These are phyloP conservation scores for Ustilago xerochloae DNA, from an alignment of 1,284 basidiomycete species.

Conservation along the genomic window DNA sequence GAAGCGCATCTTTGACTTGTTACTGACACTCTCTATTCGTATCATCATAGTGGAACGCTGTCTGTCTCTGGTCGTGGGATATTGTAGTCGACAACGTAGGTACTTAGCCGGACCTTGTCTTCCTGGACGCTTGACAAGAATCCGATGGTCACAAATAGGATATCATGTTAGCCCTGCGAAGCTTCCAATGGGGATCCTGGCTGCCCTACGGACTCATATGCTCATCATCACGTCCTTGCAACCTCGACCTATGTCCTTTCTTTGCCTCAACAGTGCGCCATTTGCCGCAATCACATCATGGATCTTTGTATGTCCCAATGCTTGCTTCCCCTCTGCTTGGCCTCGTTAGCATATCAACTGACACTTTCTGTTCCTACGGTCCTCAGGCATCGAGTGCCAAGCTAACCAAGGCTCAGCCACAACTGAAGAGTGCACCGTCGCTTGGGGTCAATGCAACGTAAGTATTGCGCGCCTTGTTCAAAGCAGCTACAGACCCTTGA, in stretches of 20 bases:
- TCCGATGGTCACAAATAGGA: no score
- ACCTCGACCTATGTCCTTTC: not conserved
- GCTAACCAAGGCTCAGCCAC: conserved; percentile 97
- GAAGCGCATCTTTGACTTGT: not conserved
- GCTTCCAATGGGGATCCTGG: not conserved
- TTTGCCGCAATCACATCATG: conserved; percentile 68
- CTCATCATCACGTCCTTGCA: not conserved
- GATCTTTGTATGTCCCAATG: conserved; percentile 61
- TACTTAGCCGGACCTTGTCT: conserved; percentile 3
- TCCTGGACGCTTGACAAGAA: no score
- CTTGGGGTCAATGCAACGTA: conserved; percentile 99
- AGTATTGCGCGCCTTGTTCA: conserved; percentile 61
- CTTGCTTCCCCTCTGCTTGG: not conserved
- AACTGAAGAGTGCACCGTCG: conserved; percentile 96
- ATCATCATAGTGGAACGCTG: conserved; percentile 63
- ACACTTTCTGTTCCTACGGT: not conserved
- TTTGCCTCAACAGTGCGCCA: conserved; percentile 58
- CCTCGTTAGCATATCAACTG: not conserved
- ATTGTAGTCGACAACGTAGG: conserved; percentile 67
- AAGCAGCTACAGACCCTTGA: not conserved
- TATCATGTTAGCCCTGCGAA: not conserved
- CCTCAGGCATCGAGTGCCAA: conserved; percentile 97
- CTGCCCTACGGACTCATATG: not conserved
- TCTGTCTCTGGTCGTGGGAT: conserved; percentile 68
- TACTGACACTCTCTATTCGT: not conserved